Evolutionary conservation across 257 asterid species (phyloP).

Genomic region (Przewalskia tangutica): DNA sequence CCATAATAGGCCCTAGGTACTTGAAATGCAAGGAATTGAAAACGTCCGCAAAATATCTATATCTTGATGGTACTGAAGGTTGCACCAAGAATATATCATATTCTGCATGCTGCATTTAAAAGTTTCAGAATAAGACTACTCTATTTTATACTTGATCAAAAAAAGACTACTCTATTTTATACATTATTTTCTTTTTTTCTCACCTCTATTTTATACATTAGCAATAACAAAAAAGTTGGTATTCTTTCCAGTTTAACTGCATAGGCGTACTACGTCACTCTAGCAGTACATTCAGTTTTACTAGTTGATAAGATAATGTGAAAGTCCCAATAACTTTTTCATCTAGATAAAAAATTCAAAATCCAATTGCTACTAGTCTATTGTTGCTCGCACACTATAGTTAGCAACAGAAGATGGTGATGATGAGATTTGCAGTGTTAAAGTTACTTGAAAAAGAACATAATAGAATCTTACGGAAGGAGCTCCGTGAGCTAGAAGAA

Average conservation of each 20-base stretch:
- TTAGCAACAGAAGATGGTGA: conserved; percentile 21
- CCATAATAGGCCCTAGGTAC: no score
- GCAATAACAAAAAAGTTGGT: not conserved
- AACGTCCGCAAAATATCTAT: not conserved
- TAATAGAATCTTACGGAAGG: not conserved
- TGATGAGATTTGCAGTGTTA: not conserved
- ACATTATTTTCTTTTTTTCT: no score
- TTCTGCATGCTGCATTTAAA: not conserved
- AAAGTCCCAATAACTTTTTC: not conserved
- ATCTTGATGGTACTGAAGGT: not conserved
- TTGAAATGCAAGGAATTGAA: no score
- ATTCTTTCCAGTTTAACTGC: not conserved
- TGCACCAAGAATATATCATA: not conserved
- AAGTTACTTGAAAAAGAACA: not conserved
- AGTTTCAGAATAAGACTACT: not conserved
- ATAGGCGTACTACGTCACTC: not conserved
- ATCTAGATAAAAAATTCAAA: not conserved
- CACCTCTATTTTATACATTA: no score
- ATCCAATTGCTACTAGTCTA: no score
- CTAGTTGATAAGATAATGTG: not conserved
- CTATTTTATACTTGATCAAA: no score
- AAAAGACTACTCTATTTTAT: no score
- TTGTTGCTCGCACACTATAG: conserved; percentile 45
- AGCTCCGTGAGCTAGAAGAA: not conserved
- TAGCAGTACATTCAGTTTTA: not conserved